Evolutionary conservation across 1,139 yeast species (phyloP).

Genomic region (Pneumocystis carinii): DNA sequence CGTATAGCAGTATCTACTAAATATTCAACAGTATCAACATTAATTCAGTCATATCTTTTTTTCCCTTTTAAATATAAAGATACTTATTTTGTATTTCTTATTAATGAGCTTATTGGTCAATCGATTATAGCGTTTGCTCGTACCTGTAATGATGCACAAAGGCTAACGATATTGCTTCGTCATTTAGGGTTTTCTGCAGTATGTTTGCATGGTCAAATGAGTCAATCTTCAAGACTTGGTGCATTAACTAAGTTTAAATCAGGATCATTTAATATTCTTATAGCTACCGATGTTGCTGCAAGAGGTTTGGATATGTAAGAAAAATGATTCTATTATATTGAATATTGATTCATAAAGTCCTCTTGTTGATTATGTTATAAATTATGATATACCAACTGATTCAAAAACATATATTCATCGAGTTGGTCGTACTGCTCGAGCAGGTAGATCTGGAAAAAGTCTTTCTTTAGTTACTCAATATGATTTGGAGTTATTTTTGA

Average conservation of each 20-base stretch:
- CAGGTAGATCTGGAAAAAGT: constrained; percentile 89
- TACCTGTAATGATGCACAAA: constrained; percentile 89
- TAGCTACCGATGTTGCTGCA: constrained; percentile 97
- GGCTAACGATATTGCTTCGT: constrained; percentile 69
- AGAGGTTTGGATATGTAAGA: constrained; percentile 96
- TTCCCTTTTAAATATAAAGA: constrained; percentile 88
- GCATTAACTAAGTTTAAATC: constrained; percentile 84
- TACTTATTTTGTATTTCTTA: constrained; percentile 64
- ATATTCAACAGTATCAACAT: constrained; percentile 84
- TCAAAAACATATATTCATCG: constrained; percentile 96
- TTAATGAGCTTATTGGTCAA: constrained; percentile 76
- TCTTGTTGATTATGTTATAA: constrained; percentile 77
- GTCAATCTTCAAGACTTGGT: constrained; percentile 84
- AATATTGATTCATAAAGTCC: constrained; percentile 29
- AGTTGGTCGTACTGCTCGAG: constrained; percentile 97
- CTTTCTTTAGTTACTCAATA: constrained; percentile 87
- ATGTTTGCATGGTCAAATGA: constrained; percentile 85
- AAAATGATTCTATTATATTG: constrained; percentile 20
- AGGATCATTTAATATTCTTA: constrained; percentile 64
- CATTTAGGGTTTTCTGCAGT: constrained; percentile 76
- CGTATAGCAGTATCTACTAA: constrained; percentile 78
- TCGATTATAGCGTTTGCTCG: constrained; percentile 80
- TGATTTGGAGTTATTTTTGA: constrained; percentile 70
- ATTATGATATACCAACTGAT: constrained; percentile 92
- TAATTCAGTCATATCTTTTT: constrained; percentile 77